These are phyloP conservation scores for Blastobotrys peoriensis DNA, from an alignment of 805 yeast genomes.

Conservation along the genomic window DNA sequence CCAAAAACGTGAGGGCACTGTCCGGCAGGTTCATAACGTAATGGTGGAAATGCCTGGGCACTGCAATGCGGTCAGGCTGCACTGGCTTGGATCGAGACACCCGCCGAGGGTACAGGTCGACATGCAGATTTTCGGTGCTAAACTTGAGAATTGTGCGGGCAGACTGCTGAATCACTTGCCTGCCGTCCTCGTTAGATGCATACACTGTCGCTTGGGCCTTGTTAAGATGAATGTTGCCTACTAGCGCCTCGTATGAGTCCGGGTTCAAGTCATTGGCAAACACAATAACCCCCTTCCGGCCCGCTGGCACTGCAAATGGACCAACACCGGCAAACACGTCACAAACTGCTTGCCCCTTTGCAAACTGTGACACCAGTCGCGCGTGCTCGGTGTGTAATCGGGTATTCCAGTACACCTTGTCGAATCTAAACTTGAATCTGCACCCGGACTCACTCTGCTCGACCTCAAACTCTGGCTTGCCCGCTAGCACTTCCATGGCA, in stretches of 20 bases:
- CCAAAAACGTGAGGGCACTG: conserved; percentile 76
- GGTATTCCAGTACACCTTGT: conserved; percentile 96
- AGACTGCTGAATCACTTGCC: conserved; percentile 65
- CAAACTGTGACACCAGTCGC: conserved; percentile 56
- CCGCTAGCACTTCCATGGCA: conserved; percentile 90
- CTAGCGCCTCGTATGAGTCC: conserved; percentile 65
- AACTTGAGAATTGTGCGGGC: conserved; percentile 47
- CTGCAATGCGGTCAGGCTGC: conserved; percentile 28
- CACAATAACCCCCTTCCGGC: conserved; percentile 70
- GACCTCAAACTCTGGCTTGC: conserved; percentile 62
- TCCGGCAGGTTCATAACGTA: conserved; percentile 97
- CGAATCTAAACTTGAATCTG: conserved; percentile 77
- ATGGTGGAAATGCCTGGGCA: conserved; percentile 55
- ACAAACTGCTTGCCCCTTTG: conserved; percentile 68
- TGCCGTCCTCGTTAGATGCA: conserved; percentile 73
- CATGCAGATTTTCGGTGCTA: conserved; percentile 30
- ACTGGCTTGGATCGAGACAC: conserved; percentile 35
- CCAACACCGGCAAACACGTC: conserved; percentile 99
- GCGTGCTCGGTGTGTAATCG: conserved; percentile 91
- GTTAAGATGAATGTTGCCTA: conserved; percentile 57
- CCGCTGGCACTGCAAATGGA: conserved; percentile 96
- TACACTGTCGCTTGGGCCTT: conserved; percentile 54
- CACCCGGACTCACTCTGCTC: conserved; percentile 88
- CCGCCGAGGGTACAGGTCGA: conserved; percentile 17
- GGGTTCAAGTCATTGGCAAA: conserved; percentile 94